Base-by-base conservation (phyloP, 73 alveolate genomes). In the Tetrahymena malaccensis region DNA sequence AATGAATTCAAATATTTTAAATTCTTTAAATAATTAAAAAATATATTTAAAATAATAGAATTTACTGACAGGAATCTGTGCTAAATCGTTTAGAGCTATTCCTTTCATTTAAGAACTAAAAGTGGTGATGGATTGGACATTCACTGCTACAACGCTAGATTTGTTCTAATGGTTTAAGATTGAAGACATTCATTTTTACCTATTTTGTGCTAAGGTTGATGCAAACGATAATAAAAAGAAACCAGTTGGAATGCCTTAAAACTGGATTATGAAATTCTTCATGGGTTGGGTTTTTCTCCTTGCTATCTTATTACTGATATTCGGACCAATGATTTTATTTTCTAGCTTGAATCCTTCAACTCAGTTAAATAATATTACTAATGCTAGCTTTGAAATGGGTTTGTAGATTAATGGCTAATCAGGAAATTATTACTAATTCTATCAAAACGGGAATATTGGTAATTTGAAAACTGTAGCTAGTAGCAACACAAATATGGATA, bases 61-160 rank as follows among this genome's bases (percentile, higher is more conserved):
- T 58, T 57, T 96, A 50, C 56, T 94, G 93, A 93, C 97, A 94
- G 95, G 96, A 31, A 95, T 97, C 5, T 98, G 89, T 70, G 89
- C 97, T 93, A 98, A 98, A 94, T 94, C 96, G 10, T 99, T 97
- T 94, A 97, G 97, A 97, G 97, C 94, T n/a, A 98, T 98, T 27
- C 99, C 99, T 27, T 99, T 99, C 95, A 84, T 98, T 93, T 98
- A 95, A 95, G 99, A 99, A 96, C 85, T 99, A 93, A 98, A 98
- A 94, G 98, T 98, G 19, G 96, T 98, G 85, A 97, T 98, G 57
- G 99, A 99, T 96, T 99, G 99, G 99, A 98, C 99, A 22, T 99
- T 99, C 94, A 99, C 99, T 10, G 96, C 98, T 84, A 99, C 99
- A 0, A 96, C 99, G 13, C 96, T 99, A 40, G 99, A 98, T 94